Percentiles rank a stretch among this genome's conserved stretches.
phyloP scores from a whole-genome alignment of 2,329 filamentous ascomycete genomes.

The Fusarium sambucinum region DNA sequence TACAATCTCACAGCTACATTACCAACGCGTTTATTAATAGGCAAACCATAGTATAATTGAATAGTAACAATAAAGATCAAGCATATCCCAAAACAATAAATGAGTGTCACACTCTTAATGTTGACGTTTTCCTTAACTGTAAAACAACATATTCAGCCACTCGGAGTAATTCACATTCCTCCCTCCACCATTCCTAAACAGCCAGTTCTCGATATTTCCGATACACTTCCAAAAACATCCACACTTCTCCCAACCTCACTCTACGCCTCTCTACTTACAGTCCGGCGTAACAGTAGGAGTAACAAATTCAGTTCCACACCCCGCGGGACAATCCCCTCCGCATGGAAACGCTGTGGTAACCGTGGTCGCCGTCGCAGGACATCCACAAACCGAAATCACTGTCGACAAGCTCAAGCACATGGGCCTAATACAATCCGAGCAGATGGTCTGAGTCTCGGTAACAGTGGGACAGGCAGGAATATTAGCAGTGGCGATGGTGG shows the following conservation, averaged over 20 bases:
- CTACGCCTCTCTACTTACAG: slow-evolving; percentile 21
- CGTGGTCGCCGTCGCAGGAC: slow-evolving; percentile 49
- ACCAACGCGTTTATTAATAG: accelerated
- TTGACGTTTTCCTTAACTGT: neutral
- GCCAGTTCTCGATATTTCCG: neutral
- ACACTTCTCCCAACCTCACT: neutral
- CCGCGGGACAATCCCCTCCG: slow-evolving; percentile 34
- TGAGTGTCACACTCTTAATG: neutral
- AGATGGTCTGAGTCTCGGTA: slow-evolving; percentile 49
- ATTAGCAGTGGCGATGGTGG: neutral
- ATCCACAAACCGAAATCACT: slow-evolving; percentile 51
- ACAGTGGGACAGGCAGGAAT: slow-evolving; percentile 51
- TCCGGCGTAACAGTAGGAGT: slow-evolving; percentile 40
- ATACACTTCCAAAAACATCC: neutral
- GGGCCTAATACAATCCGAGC: slow-evolving; percentile 51
- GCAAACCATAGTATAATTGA: no score
- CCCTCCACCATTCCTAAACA: neutral
- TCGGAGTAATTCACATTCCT: neutral
- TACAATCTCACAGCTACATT: no score
- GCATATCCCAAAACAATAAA: neutral
- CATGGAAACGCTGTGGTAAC: slow-evolving; percentile 49
- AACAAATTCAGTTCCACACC: slow-evolving; percentile 51
- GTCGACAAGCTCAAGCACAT: slow-evolving; percentile 50
- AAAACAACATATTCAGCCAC: neutral
- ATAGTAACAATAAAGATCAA: no score